These are phyloP conservation scores for Diospyros kaki DNA, from an alignment of 148 eudicot genomes.

Conservation along the genomic window DNA sequence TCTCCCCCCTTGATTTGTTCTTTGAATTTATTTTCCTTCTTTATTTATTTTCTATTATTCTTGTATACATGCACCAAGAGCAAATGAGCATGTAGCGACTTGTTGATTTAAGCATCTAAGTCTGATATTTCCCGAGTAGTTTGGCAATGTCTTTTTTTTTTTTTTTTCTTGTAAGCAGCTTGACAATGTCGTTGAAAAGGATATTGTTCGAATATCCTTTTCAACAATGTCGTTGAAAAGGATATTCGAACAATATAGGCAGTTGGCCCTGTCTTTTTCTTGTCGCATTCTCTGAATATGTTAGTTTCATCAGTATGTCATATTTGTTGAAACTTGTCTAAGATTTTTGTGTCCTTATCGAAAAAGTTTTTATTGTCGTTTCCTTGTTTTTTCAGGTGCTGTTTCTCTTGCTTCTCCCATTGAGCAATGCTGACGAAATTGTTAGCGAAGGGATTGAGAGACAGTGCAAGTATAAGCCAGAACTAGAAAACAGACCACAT, in stretches of 20 bases:
- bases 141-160: neutral
- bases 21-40: neutral
- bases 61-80: neutral
- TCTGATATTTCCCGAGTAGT: neutral
- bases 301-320: neutral
- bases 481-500: constrained; percentile 46
- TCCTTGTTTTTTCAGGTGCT: constrained; percentile 26
- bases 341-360: neutral
- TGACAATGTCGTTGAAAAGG: neutral
- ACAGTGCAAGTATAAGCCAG: constrained; percentile 41
- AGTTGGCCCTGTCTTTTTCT: neutral
- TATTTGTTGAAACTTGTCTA: neutral
- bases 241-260: neutral
- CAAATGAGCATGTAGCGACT: neutral
- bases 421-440: constrained; percentile 27
- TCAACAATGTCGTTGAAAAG: neutral
- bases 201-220: neutral
- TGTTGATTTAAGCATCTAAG: neutral
- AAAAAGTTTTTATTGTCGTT: neutral
- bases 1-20: neutral
- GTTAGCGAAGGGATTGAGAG: constrained; percentile 23
- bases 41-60: neutral
- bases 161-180: too few species aligned
- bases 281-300: neutral
- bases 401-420: constrained; percentile 28